phyloP scores from a whole-genome alignment of 1,139 yeast genomes.

The Debaryomyces sp. region DNA sequence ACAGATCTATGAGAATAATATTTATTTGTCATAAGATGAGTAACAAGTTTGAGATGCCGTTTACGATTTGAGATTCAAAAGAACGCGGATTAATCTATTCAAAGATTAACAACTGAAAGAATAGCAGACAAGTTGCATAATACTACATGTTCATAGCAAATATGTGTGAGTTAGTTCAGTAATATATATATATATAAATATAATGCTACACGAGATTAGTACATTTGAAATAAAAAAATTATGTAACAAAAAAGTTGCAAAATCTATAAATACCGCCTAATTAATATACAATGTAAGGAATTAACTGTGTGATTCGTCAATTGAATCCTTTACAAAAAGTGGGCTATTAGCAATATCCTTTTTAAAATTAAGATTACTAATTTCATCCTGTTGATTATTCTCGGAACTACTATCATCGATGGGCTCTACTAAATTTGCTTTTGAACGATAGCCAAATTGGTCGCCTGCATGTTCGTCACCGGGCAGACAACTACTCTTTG shows the following conservation, averaged over 20 bases:
- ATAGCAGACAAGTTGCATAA: neutral
- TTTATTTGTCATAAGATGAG: neutral
- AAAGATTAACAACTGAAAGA: neutral
- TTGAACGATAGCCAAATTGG: neutral
- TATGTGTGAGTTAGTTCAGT: no score
- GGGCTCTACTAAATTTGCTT: neutral
- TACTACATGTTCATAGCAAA: neutral
- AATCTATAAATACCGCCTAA: neutral
- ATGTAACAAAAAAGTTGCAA: neutral
- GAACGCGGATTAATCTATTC: neutral
- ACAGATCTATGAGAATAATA: neutral
- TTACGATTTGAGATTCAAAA: neutral
- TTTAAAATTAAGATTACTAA: constrained; percentile 8
- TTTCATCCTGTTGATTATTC: neutral
- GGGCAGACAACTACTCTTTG: no score
- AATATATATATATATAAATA: no score
- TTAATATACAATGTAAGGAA: neutral
- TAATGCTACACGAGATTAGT: neutral
- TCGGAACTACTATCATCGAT: neutral
- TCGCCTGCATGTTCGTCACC: neutral
- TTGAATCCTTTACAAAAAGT: constrained; percentile 8
- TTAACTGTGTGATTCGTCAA: neutral
- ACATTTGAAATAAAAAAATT: neutral
- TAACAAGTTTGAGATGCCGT: neutral
- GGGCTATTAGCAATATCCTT: constrained; percentile 11